phyloP scores from a whole-genome alignment of 257 asterid species.

The Cruciata laevipes region DNA sequence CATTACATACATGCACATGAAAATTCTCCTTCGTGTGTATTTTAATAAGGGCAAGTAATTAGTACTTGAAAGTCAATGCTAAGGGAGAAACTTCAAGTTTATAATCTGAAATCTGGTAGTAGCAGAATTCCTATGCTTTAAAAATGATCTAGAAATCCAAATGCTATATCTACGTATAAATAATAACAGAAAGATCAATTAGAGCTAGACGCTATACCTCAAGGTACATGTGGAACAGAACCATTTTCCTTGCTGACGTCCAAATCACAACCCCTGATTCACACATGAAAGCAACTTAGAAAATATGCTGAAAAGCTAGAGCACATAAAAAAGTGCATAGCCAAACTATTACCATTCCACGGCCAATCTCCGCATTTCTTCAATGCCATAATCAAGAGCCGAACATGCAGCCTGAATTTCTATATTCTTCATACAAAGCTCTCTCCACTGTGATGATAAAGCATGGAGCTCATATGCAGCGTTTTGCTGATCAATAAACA shows the following conservation, averaged over 20 bases:
- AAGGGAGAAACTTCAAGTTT: background rate
- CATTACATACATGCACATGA: too few species aligned
- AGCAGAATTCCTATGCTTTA: background rate
- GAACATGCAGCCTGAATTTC: conserved; percentile 86
- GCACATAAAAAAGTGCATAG: background rate
- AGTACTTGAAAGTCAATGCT: background rate
- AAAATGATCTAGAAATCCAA: too few species aligned
- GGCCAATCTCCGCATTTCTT: conserved; percentile 59
- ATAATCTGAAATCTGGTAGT: background rate
- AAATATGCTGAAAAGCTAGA: conserved; percentile 3
- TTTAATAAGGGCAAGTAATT: background rate
- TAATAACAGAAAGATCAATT: background rate
- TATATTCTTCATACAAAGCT: conserved; percentile 77
- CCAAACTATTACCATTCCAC: conserved; percentile 37
- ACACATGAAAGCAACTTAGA: conserved; percentile 12
- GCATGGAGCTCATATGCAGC: conserved; percentile 92
- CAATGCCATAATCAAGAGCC: conserved; percentile 47
- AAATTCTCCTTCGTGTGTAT: background rate
- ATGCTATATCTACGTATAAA: background rate
- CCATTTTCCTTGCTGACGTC: conserved; percentile 52
- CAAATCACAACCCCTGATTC: conserved; percentile 63
- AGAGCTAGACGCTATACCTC: conserved; percentile 13
- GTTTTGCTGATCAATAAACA: conserved; percentile 61
- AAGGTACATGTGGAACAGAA: conserved; percentile 16
- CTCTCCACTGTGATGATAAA: conserved; percentile 87